Conservation (phyloP, 169 alveolate species). For the Fabrea salina region DNA sequence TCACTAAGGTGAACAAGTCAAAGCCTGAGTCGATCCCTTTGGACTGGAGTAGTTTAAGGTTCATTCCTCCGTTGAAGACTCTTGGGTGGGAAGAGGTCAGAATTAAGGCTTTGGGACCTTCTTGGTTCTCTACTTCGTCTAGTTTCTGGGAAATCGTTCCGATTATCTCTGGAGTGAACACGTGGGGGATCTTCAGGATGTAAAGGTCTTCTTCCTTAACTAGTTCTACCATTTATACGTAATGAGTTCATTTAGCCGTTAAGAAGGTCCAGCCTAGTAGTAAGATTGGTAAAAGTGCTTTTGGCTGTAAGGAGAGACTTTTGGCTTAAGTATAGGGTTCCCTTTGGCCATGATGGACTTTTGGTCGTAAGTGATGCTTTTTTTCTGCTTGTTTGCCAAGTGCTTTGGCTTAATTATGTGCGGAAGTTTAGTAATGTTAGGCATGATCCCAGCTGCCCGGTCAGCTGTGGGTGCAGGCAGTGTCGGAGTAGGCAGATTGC, state of each 20-base stretch:
- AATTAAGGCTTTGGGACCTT: constrained; percentile 59
- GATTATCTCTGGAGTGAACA: not conserved
- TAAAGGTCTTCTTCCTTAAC: not conserved
- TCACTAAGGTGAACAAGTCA: constrained; percentile 29
- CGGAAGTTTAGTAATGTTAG: too few relatives aligned
- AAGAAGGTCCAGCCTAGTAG: too few relatives aligned
- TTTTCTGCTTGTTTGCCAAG: too few relatives aligned
- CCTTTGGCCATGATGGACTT: too few relatives aligned
- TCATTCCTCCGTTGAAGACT: constrained; percentile 63
- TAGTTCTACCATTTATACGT: constrained; percentile 6
- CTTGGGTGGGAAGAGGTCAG: constrained; percentile 52
- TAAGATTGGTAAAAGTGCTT: too few relatives aligned
- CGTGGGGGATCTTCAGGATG: not conserved
- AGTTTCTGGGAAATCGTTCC: constrained; percentile 40
- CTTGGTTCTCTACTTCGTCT: constrained; percentile 52
- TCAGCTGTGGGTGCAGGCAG: not conserved
- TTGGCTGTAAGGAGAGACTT: too few relatives aligned
- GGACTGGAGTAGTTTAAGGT: constrained; percentile 41
- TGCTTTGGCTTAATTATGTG: too few relatives aligned
- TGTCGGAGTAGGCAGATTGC: not conserved
- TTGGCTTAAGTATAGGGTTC: too few relatives aligned
- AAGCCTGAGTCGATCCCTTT: not conserved
- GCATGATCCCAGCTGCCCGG: too few relatives aligned
- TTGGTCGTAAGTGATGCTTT: too few relatives aligned
- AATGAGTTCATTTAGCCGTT: too few relatives aligned